Evolutionary conservation across 768 basidiomycete species (phyloP), one percentile per base, ranked within the genome.

Genomic region (Scleroderma citrinum): DNA sequence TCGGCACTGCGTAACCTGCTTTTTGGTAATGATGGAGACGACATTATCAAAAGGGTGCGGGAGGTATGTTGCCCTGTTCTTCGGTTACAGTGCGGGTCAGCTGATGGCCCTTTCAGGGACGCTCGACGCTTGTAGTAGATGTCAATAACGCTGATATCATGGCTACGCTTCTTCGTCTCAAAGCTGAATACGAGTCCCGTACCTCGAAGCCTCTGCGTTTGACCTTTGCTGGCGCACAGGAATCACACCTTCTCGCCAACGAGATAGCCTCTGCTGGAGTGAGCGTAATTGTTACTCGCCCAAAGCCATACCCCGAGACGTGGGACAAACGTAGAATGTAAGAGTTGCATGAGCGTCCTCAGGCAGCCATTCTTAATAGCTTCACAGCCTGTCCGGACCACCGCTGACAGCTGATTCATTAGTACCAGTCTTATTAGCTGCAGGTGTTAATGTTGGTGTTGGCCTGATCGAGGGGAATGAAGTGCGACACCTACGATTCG

Each of bases 141-240:
- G 82, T 83, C 6, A 69, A 82, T 53, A 83, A 72, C 57, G 82
- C 82, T 13, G 87, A 92, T 57, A 76, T 82, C 23, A 89, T 91
- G 76, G 81, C 83, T 3, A 76, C 77, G 2, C 66, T 92, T 30
- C 63, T 91, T 40, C 71, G 76, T 19, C 68, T 92, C 56, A 90
- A 89, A 65, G 67, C 70, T 13, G 82, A 90, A 53, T 74, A 85
- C 21, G 83, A 85, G 49, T 70, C 74, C 45, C 72, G 67, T 31
- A 74, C 78, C 38, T 80, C 80, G 10, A 75, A 77, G 31, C 71
- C 69, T 11, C 78, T 88, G 68, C 72, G 75, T 46, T 74, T 84
- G 73, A 77, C 80, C 20, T 81, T 85, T 56, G 69, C 73, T 40
- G 80, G 82, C 31, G 86, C 78, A 1, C 65, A 72, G 1, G 85